Evolutionary conservation across 192 early-diverging fungal species (phyloP).

Genomic region (Backusella tuberculispora): DNA sequence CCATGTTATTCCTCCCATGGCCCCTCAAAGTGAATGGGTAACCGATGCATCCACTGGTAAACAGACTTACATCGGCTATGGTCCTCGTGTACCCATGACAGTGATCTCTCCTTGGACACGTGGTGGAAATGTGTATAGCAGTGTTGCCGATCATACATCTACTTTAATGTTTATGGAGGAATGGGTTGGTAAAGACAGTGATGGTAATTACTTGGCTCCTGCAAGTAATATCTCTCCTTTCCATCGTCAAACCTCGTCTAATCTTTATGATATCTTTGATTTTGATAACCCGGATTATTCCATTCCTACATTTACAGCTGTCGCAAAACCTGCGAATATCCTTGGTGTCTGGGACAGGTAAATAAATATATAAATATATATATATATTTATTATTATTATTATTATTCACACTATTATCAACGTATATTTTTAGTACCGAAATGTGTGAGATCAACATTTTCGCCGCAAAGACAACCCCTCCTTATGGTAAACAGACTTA

Average conservation of each 20-base stretch:
- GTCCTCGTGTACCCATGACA: conserved; percentile 32
- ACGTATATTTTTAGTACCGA: not conserved
- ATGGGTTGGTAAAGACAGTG: conserved; percentile 25
- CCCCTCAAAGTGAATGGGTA: conserved; percentile 20
- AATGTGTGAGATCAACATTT: not conserved
- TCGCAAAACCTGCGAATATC: not conserved
- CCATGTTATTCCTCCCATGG: conserved; percentile 26
- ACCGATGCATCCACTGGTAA: conserved; percentile 13
- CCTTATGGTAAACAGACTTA: conserved; percentile 27
- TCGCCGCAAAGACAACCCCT: conserved; percentile 16
- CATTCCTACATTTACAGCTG: not conserved
- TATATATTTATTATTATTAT: too few species aligned
- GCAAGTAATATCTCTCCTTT: conserved; percentile 15
- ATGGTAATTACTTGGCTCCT: conserved; percentile 29
- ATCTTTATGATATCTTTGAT: not conserved
- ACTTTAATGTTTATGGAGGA: conserved; percentile 28
- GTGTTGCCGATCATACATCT: conserved; percentile 33
- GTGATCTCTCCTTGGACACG: conserved; percentile 26
- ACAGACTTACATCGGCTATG: not conserved
- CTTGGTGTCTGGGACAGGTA: conserved; percentile 17
- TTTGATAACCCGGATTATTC: not conserved
- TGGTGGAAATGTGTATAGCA: conserved; percentile 34
- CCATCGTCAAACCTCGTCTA: not conserved
- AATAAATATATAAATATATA: not conserved
- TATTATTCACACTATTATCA: too few species aligned